Conservation (phyloP, 345 rosid genomes). For the Populus davidiana region DNA sequence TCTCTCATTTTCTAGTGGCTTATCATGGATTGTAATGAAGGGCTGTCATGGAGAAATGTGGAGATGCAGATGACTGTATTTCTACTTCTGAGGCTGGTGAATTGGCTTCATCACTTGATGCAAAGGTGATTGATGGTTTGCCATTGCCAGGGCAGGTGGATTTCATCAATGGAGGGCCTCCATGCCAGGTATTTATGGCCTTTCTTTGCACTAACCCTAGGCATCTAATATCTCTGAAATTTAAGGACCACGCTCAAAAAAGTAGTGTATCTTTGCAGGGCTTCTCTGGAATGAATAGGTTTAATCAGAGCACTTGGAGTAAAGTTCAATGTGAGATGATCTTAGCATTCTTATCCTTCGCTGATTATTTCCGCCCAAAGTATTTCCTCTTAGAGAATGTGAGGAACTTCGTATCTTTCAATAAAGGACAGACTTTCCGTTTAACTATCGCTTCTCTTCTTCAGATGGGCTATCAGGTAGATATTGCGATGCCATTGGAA, state of each 20-base stretch:
- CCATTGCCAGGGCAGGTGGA: constrained; percentile 73
- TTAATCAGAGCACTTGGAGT: constrained; percentile 70
- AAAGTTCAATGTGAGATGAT: constrained; percentile 73
- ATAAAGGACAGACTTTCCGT: constrained; percentile 79
- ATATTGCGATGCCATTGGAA: background rate
- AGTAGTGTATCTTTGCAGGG: constrained; percentile 49
- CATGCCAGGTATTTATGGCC: constrained; percentile 63
- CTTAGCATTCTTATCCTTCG: constrained; percentile 55
- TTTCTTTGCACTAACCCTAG: background rate
- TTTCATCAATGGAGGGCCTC: constrained; percentile 94
- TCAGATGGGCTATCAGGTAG: constrained; percentile 58
- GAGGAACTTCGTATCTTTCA: constrained; percentile 74
- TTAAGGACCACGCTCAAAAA: background rate
- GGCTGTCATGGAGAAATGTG: constrained; percentile 75
- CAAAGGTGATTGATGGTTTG: constrained; percentile 36
- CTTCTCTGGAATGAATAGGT: constrained; percentile 88
- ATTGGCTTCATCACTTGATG: constrained; percentile 38
- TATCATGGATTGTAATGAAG: constrained; percentile 27
- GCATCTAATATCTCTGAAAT: background rate
- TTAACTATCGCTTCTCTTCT: constrained; percentile 69
- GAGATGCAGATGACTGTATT: constrained; percentile 77
- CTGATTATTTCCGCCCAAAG: constrained; percentile 83
- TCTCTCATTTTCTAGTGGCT: too few species aligned
- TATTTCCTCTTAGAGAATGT: constrained; percentile 91
- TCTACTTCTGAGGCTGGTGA: constrained; percentile 71